These are phyloP conservation scores for Cordyceps fumosorosea DNA, from an alignment of 2,329 filamentous ascomycete genomes.

Conservation along the genomic window DNA sequence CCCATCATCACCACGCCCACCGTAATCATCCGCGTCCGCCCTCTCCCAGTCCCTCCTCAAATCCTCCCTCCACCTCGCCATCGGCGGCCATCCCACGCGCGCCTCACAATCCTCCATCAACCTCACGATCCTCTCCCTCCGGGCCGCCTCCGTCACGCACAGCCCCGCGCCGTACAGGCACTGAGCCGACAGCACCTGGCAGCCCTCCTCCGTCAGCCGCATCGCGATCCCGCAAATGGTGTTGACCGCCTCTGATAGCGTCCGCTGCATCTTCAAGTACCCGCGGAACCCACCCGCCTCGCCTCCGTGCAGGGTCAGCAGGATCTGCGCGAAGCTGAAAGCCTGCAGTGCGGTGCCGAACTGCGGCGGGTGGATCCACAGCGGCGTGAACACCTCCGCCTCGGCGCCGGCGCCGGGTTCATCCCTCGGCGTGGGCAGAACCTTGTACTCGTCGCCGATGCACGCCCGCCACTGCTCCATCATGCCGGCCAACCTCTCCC, in stretches of 20 bases:
- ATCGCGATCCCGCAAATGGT: slow-evolving; percentile 43
- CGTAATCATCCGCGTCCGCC: slow-evolving; percentile 14
- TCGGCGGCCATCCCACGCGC: slow-evolving; percentile 33
- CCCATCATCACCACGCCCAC: neutral
- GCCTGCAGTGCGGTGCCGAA: slow-evolving; percentile 45
- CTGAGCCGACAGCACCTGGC: slow-evolving; percentile 36
- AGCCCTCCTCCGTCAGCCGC: slow-evolving; percentile 34
- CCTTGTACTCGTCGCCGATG: slow-evolving; percentile 32
- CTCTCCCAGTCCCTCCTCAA: slow-evolving; percentile 25
- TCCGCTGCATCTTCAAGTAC: slow-evolving; percentile 29
- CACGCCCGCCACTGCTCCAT: slow-evolving; percentile 27
- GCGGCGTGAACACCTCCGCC: slow-evolving; percentile 33
- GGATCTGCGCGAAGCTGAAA: slow-evolving; percentile 44
- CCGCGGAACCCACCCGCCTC: slow-evolving; percentile 30
- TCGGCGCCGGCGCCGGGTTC: neutral
- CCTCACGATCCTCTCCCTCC: slow-evolving; percentile 29
- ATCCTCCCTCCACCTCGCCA: slow-evolving; percentile 27
- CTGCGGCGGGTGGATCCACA: slow-evolving; percentile 43
- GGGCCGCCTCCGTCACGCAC: slow-evolving; percentile 30
- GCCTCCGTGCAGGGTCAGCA: slow-evolving; percentile 28
- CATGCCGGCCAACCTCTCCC: slow-evolving; percentile 14
- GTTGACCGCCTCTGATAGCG: slow-evolving; percentile 19
- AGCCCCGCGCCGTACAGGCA: slow-evolving; percentile 37
- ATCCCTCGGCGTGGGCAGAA: slow-evolving; percentile 27
- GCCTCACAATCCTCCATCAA: slow-evolving; percentile 30